Evolutionary conservation across 2,329 filamentous ascomycete genomes (phyloP).

Genomic region (Macrophomina pseudophaseolina): DNA sequence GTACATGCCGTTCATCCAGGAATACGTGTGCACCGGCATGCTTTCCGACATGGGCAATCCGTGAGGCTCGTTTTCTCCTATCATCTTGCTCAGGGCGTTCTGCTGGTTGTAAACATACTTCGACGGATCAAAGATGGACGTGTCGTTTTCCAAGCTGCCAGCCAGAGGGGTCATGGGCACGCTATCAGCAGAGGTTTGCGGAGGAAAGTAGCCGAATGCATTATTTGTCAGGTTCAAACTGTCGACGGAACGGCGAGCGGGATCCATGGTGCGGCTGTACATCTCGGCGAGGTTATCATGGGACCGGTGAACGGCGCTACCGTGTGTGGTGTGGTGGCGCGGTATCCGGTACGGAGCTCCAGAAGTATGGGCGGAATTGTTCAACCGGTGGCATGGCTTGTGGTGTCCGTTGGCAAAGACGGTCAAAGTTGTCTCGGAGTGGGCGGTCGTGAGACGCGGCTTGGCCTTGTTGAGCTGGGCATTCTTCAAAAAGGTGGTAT

Average conservation of each 20-base stretch:
- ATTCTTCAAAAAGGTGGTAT: conserved; percentile 53
- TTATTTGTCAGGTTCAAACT: conserved; percentile 24
- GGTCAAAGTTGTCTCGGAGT: conserved; percentile 64
- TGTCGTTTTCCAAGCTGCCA: conserved; percentile 38
- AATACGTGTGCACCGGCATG: conserved; percentile 39
- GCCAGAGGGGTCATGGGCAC: conserved; percentile 37
- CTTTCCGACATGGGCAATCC: conserved; percentile 32
- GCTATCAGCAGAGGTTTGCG: conserved; percentile 29
- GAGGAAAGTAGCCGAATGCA: conserved; percentile 19
- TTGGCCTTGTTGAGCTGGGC: conserved; percentile 56
- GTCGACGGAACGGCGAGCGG: conserved; percentile 36
- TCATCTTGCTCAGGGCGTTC: conserved; percentile 35
- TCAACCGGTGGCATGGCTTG: conserved; percentile 68
- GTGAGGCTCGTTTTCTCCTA: conserved; percentile 34
- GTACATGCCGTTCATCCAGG: conserved; percentile 28
- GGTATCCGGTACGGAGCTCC: conserved; percentile 68
- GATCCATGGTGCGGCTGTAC: conserved; percentile 35
- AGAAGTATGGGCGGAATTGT: conserved; percentile 67
- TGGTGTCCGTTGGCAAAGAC: conserved; percentile 69
- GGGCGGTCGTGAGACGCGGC: conserved; percentile 61
- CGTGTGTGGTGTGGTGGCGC: conserved; percentile 44
- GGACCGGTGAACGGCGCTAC: conserved; percentile 37
- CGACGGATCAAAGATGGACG: conserved; percentile 29
- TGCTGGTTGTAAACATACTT: conserved; percentile 37
- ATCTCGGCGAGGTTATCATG: conserved; percentile 44